Base-by-base conservation (phyloP, 2,329 filamentous ascomycete genomes). In the Botrytis pseudocinerea region DNA sequence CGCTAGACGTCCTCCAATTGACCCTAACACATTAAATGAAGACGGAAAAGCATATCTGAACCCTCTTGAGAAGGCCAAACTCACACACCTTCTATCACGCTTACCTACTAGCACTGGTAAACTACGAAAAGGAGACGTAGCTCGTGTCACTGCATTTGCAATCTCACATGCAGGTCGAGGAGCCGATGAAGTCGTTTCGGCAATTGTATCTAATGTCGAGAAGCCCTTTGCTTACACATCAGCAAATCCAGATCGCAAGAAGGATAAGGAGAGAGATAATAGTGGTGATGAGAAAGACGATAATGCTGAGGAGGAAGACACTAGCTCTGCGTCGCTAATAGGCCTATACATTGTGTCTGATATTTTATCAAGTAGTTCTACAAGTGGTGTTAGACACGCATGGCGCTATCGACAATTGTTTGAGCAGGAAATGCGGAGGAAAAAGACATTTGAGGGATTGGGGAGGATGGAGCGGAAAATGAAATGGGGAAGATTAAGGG, bases 101-200 rank as follows among this genome's bases (percentile, higher is more conserved):
- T 85, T 98, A 40, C 96, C 96, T 0, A 92, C 90, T 4, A 90
- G 89, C 5, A 89, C 93, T 57, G 88, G 90, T 2, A 92, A 88
- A 76, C 85, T 98, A 40, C 88, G 93, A 42, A 93, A 93, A 79
- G 94, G 94, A 4, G 94, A 98, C 79, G 89, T 98, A 63, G 95
- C 94, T 1, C 88, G 94, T 8, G 87, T 98, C 2, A 95, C 95
- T 1, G 88, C 92, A 4, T 98, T 98, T 82, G 95, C 95, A 20
- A 94, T 98, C 72, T 91, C 91, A 3, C 94, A 98, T 80, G 93
- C 94, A 1, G 93, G 92, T 57, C 87, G 90, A 32, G 96, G 95
- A 25, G 92, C 93, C 20, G 93, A 97, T 76, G 96, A 98, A 83
- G 91, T 98, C 51, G 94, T 97, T n/a, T 89, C 95, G 68, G 89